These are phyloP conservation scores for Coniosporium apollinis DNA, from an alignment of 495 filamentous ascomycete genomes.

Conservation along the genomic window DNA sequence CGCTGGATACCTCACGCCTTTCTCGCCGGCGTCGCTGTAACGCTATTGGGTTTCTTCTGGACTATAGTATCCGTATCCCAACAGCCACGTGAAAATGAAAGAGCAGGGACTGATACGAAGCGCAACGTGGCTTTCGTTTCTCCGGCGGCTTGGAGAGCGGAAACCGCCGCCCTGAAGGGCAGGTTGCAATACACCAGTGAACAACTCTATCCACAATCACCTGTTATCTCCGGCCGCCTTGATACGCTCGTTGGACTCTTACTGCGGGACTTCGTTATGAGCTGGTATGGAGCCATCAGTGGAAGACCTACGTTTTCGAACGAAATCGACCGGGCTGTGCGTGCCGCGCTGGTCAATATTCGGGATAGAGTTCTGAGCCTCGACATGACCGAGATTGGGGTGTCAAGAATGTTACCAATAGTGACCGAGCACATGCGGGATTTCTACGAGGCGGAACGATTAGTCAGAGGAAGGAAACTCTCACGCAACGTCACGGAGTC, in stretches of 20 bases:
- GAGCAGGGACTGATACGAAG: slow-evolving; percentile 24
- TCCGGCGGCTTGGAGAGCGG: slow-evolving; percentile 47
- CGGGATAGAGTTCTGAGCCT: slow-evolving; percentile 48
- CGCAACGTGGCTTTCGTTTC: slow-evolving; percentile 42
- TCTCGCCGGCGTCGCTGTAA: slow-evolving; percentile 42
- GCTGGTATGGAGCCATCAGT: slow-evolving; percentile 83
- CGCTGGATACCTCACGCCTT: slow-evolving; percentile 73
- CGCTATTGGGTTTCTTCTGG: slow-evolving; percentile 34
- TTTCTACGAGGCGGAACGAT: slow-evolving; percentile 78
- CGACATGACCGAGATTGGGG: slow-evolving; percentile 66
- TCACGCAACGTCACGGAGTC: slow-evolving; percentile 87
- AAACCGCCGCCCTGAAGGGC: slow-evolving; percentile 38
- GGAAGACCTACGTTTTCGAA: slow-evolving; percentile 60
- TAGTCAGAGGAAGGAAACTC: slow-evolving; percentile 70
- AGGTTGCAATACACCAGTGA: slow-evolving; percentile 29
- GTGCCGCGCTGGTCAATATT: slow-evolving; percentile 54
- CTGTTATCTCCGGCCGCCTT: slow-evolving; percentile 60
- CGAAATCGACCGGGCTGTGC: slow-evolving; percentile 66
- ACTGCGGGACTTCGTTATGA: slow-evolving; percentile 67
- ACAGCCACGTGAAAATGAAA: slow-evolving; percentile 18
- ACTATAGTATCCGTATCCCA: slow-evolving; percentile 45
- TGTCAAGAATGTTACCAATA: slow-evolving; percentile 70
- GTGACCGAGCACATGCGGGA: slow-evolving; percentile 82
- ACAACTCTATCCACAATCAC: slow-evolving; percentile 62
- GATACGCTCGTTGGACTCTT: slow-evolving; percentile 66